Conservation (phyloP, 2,329 filamentous ascomycete genomes). For the Phialophora expanda region DNA sequence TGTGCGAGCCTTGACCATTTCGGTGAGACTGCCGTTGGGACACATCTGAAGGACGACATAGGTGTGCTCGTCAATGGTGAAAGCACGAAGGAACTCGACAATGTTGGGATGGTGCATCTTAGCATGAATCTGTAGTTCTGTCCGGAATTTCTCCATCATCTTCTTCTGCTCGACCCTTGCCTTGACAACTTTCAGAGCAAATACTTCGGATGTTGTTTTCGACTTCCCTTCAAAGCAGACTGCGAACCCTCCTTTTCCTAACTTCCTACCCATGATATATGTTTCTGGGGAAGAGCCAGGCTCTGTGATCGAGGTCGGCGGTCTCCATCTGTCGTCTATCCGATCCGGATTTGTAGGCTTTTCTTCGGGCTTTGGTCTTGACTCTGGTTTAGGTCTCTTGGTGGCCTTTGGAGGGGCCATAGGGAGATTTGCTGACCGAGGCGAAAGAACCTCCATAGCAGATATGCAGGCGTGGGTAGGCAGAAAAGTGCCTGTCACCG, state of each 20-base stretch:
- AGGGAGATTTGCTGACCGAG: constrained; percentile 53
- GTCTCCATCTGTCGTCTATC: constrained; percentile 51
- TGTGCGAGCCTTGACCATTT: constrained; percentile 92
- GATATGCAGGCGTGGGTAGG: constrained; percentile 3
- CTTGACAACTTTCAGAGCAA: constrained; percentile 58
- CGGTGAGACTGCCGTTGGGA: constrained; percentile 93
- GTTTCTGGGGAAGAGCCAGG: constrained; percentile 52
- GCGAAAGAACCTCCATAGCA: constrained; percentile 55
- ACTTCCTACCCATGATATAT: constrained; percentile 53
- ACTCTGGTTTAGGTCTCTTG: constrained; percentile 43
- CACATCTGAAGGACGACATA: constrained; percentile 95
- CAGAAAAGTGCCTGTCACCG: not conserved
- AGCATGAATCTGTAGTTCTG: constrained; percentile 95
- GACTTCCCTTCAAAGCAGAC: constrained; percentile 57
- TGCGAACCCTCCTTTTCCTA: constrained; percentile 59
- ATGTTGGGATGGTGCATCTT: constrained; percentile 97
- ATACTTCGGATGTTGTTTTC: constrained; percentile 51
- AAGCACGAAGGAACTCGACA: constrained; percentile 92
- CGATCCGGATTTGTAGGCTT: constrained; percentile 43
- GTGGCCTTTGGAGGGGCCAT: constrained; percentile 43
- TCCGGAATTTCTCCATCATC: constrained; percentile 67
- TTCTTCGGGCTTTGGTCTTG: constrained; percentile 46
- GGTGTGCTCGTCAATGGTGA: constrained; percentile 85
- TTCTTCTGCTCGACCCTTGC: constrained; percentile 58
- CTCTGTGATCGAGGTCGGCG: constrained; percentile 52